Evolutionary conservation across 1,284 basidiomycete species (phyloP).

Genomic region (Phellopilus nigrolimitatus): DNA sequence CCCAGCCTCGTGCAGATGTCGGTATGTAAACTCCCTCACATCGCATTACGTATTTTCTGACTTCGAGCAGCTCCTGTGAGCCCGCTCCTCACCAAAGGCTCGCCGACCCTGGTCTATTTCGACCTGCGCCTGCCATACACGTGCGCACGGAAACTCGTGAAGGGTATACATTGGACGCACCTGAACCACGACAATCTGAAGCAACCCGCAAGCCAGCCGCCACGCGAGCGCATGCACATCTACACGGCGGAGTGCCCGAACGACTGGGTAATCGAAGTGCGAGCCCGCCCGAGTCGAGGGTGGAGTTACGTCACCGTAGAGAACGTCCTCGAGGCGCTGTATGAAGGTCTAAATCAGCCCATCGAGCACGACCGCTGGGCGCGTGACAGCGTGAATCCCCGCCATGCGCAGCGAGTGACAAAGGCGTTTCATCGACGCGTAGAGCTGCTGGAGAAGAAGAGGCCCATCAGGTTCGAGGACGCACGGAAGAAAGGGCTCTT

Average conservation of each 20-base stretch:
- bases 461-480: neutral
- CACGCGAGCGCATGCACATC: neutral
- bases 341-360: neutral
- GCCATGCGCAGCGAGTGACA: neutral
- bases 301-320: constrained; percentile 8
- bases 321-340: constrained; percentile 1
- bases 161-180: constrained; percentile 7
- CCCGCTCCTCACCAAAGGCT: constrained; percentile 1
- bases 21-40: neutral
- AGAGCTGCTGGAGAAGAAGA: neutral
- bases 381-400: neutral
- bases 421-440: neutral
- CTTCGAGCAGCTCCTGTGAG: neutral
- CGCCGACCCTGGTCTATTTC: constrained; percentile 1
- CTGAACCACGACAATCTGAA: constrained; percentile 9
- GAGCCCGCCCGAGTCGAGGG: neutral
- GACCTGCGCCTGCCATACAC: constrained; percentile 14
- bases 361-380: neutral
- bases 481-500: constrained; percentile 1
- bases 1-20: neutral
- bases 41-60: no score
- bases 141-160: constrained; percentile 3
- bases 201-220: constrained; percentile 4
- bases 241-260: neutral
- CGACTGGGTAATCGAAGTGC: neutral